Conservation (phyloP, 2,329 filamentous ascomycete species). For the Colletotrichum tropicicola region DNA sequence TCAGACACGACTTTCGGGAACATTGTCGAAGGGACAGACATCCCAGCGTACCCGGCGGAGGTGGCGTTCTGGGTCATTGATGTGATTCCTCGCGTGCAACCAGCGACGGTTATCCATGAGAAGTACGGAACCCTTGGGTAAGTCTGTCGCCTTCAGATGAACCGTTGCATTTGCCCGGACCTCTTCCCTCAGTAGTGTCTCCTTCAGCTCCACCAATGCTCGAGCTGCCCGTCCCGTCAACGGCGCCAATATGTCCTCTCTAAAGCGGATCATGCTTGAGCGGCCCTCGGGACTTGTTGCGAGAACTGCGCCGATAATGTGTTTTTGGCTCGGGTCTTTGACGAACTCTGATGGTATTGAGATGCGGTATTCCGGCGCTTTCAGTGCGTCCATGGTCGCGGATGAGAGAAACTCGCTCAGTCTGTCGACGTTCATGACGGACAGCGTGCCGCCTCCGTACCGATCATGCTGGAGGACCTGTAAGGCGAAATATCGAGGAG, state of each 20-base stretch:
- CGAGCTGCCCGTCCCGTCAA: conserved; percentile 32
- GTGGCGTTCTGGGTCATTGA: conserved; percentile 44
- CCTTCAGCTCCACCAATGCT: conserved; percentile 38
- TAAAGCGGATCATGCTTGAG: conserved; percentile 39
- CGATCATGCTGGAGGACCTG: conserved; percentile 51
- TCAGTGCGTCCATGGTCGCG: conserved; percentile 33
- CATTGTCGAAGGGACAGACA: conserved; percentile 35
- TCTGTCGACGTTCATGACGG: conserved; percentile 43
- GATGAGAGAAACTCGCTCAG: conserved; percentile 38
- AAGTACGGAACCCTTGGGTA: conserved; percentile 40
- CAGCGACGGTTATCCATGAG: conserved; percentile 45
- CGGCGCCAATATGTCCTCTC: conserved; percentile 42
- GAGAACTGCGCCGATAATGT: conserved; percentile 37
- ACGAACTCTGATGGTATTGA: conserved; percentile 44
- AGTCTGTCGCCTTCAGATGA: conserved; percentile 36
- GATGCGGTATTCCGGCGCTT: conserved; percentile 41
- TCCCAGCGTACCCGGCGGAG: conserved; percentile 46
- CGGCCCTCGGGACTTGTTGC: not conserved
- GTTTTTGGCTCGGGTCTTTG: conserved; percentile 33
- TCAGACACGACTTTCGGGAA: no score
- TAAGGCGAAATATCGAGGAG: conserved; percentile 50
- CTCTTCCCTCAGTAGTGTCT: conserved; percentile 27
- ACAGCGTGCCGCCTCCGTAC: conserved; percentile 50
- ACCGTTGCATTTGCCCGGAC: conserved; percentile 29
- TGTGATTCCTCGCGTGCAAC: conserved; percentile 42